A percentile compares a stretch with the other conserved stretches of the same genome.
Conservation (phyloP, 768 basidiomycete genomes). For the Lactarius sp. region DNA sequence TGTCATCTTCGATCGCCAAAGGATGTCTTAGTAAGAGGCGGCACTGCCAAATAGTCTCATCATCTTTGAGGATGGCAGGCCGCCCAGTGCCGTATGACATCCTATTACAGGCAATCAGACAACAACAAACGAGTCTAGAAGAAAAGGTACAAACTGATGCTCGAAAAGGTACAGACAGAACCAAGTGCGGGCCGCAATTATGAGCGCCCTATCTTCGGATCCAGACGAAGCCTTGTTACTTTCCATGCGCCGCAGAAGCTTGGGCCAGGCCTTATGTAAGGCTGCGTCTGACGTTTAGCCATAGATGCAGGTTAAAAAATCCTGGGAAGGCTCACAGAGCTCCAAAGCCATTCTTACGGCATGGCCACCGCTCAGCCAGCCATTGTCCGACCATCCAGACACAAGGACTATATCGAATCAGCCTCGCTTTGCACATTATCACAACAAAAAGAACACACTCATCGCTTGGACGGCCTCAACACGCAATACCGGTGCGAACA, state of each 20-base stretch:
- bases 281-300: constrained; percentile 39
- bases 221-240: constrained; percentile 51
- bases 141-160: constrained; percentile 67
- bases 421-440: neutral
- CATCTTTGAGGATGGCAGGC: constrained; percentile 87
- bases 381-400: constrained; percentile 92
- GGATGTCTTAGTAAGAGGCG: constrained; percentile 80
- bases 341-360: constrained; percentile 98
- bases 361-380: constrained; percentile 93
- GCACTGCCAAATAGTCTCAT: constrained; percentile 84
- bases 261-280: constrained; percentile 90
- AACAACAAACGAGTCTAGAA: neutral
- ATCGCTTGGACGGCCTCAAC: constrained; percentile 90
- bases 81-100: constrained; percentile 93
- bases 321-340: constrained; percentile 53
- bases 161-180: constrained; percentile 92
- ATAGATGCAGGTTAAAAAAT: neutral
- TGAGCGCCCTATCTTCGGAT: constrained; percentile 68
- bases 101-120: constrained; percentile 38
- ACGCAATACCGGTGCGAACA: constrained; percentile 81
- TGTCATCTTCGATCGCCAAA: constrained; percentile 86
- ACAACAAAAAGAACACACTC: constrained; percentile 48
- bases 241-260: constrained; percentile 72
- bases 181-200: constrained; percentile 84
- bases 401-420: constrained; percentile 61